Conservation (phyloP, 2,329 filamentous ascomycete species). For the Fusarium sp. region DNA sequence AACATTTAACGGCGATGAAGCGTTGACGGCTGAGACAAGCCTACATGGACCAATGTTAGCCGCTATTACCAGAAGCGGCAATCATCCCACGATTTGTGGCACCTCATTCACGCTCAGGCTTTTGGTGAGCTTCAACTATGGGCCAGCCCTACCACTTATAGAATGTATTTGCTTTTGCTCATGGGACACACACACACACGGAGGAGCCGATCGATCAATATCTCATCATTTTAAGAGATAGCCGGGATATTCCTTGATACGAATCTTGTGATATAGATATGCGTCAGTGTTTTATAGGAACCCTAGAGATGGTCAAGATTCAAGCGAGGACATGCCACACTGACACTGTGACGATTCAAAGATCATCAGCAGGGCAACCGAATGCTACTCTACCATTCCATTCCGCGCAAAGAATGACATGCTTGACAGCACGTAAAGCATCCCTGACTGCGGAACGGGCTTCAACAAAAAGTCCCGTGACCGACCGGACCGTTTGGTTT, state of each 20-base stretch:
- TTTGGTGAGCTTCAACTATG: neutral
- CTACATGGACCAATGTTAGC: slow-evolving; percentile 35
- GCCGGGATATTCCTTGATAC: neutral
- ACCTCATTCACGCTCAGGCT: neutral
- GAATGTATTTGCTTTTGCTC: slow-evolving; percentile 22
- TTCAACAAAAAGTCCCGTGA: slow-evolving; percentile 9
- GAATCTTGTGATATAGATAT: neutral
- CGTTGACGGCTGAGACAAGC: slow-evolving; percentile 35
- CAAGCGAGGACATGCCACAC: slow-evolving; percentile 4
- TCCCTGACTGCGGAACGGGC: neutral
- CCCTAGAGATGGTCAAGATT: neutral
- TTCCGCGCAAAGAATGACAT: neutral
- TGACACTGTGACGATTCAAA: neutral
- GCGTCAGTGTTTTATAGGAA: neutral
- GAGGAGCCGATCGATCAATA: neutral
- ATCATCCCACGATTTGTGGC: slow-evolving; percentile 33
- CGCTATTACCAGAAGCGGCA: slow-evolving; percentile 37
- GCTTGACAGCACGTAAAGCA: slow-evolving; percentile 7
- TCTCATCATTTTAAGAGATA: neutral
- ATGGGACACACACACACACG: neutral
- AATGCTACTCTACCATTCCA: neutral
- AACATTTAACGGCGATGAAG: slow-evolving; percentile 35
- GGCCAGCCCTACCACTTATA: slow-evolving; percentile 24
- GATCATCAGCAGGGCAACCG: slow-evolving; percentile 1
- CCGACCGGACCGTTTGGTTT: slow-evolving; percentile 1